A percentile compares a stretch with the other conserved stretches of the same genome.
phyloP scores from a whole-genome alignment of 306 rosid species.

The Malus sylvestris region DNA sequence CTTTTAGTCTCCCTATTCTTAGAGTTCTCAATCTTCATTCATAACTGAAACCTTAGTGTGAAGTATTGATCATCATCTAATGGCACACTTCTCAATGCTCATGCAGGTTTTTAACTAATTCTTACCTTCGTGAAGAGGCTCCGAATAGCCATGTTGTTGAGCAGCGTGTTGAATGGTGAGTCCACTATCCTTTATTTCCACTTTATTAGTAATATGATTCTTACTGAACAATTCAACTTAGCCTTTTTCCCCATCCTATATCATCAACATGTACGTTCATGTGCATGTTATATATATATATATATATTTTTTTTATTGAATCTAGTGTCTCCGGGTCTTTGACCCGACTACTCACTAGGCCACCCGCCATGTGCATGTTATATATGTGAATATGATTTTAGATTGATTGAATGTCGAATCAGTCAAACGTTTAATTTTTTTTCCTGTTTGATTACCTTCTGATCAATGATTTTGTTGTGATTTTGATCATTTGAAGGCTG shows the following conservation, averaged over 20 bases:
- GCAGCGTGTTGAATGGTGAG: conserved; percentile 98
- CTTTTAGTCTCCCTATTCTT: neutral
- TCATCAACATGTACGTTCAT: neutral
- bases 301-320: too few species aligned
- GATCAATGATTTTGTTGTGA: conserved; percentile 9
- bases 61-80: conserved; percentile 3
- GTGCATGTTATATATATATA: neutral
- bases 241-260: neutral
- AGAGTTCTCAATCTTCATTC: neutral
- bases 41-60: neutral
- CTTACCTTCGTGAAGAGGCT: conserved; percentile 97
- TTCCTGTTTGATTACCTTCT: neutral
- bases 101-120: conserved; percentile 79
- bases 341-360: too few species aligned
- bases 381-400: neutral
- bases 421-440: neutral
- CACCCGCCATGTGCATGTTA: neutral
- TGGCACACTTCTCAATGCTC: conserved; percentile 11
- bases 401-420: neutral
- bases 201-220: conserved; percentile 4
- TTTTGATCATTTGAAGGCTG: conserved; percentile 61
- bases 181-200: conserved; percentile 8
- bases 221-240: neutral
- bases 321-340: too few species aligned
- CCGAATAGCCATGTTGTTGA: conserved; percentile 98